Evolutionary conservation across 805 yeast genomes (phyloP).

Genomic region (Pichia rugopelliculosa): DNA sequence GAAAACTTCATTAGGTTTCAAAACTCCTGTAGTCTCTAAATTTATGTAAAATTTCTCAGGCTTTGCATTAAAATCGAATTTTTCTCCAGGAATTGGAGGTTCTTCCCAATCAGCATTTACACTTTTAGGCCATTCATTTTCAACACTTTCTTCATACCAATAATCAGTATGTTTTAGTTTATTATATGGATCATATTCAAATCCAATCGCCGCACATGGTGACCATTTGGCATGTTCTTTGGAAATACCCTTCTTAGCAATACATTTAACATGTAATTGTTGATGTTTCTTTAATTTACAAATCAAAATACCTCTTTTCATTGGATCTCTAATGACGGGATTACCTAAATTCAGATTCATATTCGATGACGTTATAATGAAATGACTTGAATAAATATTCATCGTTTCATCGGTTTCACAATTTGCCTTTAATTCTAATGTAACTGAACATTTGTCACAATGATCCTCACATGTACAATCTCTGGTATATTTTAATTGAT

Average conservation of each 20-base stretch:
- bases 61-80: conserved; percentile 75
- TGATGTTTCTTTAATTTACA: conserved; percentile 91
- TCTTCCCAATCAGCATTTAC: conserved; percentile 94
- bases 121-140: conserved; percentile 88
- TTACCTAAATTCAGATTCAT: conserved; percentile 49
- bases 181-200: conserved; percentile 99
- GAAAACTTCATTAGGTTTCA: conserved; percentile 85
- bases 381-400: conserved; percentile 84
- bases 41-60: conserved; percentile 80
- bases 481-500: conserved; percentile 75
- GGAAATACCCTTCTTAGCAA: conserved; percentile 95
- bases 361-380: conserved; percentile 34
- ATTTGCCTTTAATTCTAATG: conserved; percentile 70
- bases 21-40: conserved; percentile 87
- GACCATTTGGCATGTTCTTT: conserved; percentile 99
- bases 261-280: conserved; percentile 80
- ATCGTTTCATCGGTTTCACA: conserved; percentile 84
- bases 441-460: conserved; percentile 92
- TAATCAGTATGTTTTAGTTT: conserved; percentile 90
- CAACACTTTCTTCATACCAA: conserved; percentile 91
- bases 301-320: conserved; percentile 76
- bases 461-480: conserved; percentile 98
- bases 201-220: conserved; percentile 91
- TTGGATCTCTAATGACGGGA: conserved; percentile 77
- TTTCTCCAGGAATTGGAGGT: conserved; percentile 81